A percentile compares a stretch with the other conserved stretches of the same genome.
phyloP scores from a whole-genome alignment of 768 basidiomycete species.

The Naganishia randhawae region DNA sequence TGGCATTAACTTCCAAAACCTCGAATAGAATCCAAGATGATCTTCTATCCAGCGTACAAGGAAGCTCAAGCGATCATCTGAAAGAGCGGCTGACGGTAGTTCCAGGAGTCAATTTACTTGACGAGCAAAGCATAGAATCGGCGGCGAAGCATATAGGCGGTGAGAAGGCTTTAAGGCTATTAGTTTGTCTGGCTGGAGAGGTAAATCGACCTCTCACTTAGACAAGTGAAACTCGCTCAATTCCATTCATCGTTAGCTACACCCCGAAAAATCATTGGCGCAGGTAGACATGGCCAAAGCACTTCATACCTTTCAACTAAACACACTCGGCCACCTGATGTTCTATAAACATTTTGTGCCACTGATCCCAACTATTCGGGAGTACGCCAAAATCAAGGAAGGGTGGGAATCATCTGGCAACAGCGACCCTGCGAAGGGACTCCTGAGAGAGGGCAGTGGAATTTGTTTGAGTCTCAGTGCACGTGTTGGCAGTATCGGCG shows the following conservation, averaged over 20 bases:
- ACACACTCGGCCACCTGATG: conserved; percentile 53
- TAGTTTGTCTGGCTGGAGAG: conserved; percentile 52
- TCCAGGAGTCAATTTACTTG: conserved; percentile 45
- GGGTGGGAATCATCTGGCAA: conserved; percentile 27
- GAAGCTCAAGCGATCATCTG: conserved; percentile 19
- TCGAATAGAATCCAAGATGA: conserved; percentile 34
- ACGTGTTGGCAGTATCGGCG: conserved; percentile 52
- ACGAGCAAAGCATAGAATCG: conserved; percentile 47
- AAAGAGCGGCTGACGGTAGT: conserved; percentile 44
- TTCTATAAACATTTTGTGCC: conserved; percentile 54
- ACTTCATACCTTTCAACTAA: conserved; percentile 51
- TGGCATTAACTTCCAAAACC: conserved; percentile 49
- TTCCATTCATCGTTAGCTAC: conserved; percentile 43
- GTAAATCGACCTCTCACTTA: conserved; percentile 37
- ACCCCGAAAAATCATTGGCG: conserved; percentile 52
- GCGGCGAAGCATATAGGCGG: conserved; percentile 50
- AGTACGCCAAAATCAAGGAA: conserved; percentile 32
- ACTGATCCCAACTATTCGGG: conserved; percentile 48
- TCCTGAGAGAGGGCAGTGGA: conserved; percentile 38
- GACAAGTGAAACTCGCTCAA: not conserved
- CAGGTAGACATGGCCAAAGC: conserved; percentile 42
- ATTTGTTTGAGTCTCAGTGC: conserved; percentile 51
- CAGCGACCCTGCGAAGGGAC: conserved; percentile 48
- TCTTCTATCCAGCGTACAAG: conserved; percentile 32
- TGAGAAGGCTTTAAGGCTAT: conserved; percentile 45